Percentiles rank a stretch among this genome's conserved stretches.
phyloP scores from a whole-genome alignment of 2,329 filamentous ascomycete genomes.

The Phaeosphaeriaceae sp. region DNA sequence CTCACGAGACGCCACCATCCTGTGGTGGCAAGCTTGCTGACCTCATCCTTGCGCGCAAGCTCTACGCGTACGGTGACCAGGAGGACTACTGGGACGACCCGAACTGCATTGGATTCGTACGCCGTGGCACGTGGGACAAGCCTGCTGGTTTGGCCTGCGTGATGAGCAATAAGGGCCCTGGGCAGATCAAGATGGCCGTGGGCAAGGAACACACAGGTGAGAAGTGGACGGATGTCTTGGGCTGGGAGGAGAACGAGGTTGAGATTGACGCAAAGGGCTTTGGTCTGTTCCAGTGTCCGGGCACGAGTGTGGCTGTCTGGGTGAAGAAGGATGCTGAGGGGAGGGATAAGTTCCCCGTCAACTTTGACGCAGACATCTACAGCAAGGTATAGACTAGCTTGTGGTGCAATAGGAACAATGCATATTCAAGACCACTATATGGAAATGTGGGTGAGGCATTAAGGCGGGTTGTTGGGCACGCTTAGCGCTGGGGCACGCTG shows the following conservation, averaged over 20 bases:
- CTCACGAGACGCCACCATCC: constrained; percentile 59
- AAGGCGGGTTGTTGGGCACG: constrained; percentile 12
- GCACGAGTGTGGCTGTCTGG: constrained; percentile 66
- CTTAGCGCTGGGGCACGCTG: constrained; percentile 14
- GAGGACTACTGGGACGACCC: constrained; percentile 67
- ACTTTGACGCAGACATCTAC: constrained; percentile 47
- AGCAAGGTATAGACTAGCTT: constrained; percentile 21
- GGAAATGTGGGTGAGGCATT: constrained; percentile 13
- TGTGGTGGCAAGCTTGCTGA: constrained; percentile 64
- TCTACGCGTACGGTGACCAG: constrained; percentile 72
- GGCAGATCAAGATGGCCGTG: constrained; percentile 66
- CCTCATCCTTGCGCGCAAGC: constrained; percentile 67
- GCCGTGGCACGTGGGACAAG: constrained; percentile 60
- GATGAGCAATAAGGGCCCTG: constrained; percentile 56
- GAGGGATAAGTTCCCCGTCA: constrained; percentile 41
- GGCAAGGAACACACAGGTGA: constrained; percentile 65
- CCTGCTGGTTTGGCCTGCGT: constrained; percentile 58
- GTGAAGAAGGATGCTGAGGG: constrained; percentile 63
- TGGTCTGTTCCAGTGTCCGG: constrained; percentile 60
- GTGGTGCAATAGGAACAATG: not conserved
- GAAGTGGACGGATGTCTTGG: constrained; percentile 69
- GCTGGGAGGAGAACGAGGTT: constrained; percentile 62
- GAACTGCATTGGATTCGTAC: constrained; percentile 68
- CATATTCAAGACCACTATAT: not conserved
- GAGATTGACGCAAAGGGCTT: constrained; percentile 66